Percentiles rank a stretch among this genome's conserved stretches.
Evolutionary conservation across 768 basidiomycete species (phyloP).

Genomic region (Podaxis sp.): DNA sequence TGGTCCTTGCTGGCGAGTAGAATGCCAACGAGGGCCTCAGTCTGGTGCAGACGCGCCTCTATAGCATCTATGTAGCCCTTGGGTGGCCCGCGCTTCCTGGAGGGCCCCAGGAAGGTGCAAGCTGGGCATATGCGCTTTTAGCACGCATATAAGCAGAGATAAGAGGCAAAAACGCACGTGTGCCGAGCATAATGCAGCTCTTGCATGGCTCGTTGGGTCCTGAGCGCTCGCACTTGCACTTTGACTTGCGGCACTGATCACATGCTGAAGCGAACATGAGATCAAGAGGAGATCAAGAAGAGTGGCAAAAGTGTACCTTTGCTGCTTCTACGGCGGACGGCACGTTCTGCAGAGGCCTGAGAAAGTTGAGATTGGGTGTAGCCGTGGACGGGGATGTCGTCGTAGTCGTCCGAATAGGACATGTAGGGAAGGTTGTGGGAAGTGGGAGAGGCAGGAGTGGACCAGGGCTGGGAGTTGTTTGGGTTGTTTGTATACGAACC

Average conservation of each 20-base stretch:
- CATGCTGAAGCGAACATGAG: conserved; percentile 50
- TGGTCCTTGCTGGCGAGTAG: conserved; percentile 53
- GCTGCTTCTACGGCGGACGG: conserved; percentile 70
- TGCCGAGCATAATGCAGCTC: conserved; percentile 71
- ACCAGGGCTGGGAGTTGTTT: conserved; percentile 12
- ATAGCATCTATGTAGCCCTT: conserved; percentile 96
- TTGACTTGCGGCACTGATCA: conserved; percentile 87
- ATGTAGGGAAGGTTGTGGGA: conserved; percentile 24
- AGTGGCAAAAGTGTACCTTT: conserved; percentile 48
- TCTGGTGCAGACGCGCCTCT: conserved; percentile 87
- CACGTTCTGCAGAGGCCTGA: conserved; percentile 42
- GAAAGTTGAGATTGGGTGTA: conserved; percentile 41
- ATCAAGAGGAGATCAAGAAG: conserved; percentile 4
- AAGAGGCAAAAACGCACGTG: conserved; percentile 43
- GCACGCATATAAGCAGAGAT: neutral
- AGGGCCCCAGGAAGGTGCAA: conserved; percentile 78
- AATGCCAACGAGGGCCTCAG: conserved; percentile 85
- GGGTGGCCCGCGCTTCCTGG: conserved; percentile 83
- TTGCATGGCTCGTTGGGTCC: conserved; percentile 65
- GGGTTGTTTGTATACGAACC: conserved; percentile 17
- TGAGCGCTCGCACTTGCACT: conserved; percentile 83
- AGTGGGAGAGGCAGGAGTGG: conserved; percentile 18
- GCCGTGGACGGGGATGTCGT: conserved; percentile 32
- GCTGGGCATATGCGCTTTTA: conserved; percentile 33
- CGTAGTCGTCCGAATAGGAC: conserved; percentile 62